phyloP scores from a whole-genome alignment of 1,139 yeast species.

The Magnusiomyces ingens region DNA sequence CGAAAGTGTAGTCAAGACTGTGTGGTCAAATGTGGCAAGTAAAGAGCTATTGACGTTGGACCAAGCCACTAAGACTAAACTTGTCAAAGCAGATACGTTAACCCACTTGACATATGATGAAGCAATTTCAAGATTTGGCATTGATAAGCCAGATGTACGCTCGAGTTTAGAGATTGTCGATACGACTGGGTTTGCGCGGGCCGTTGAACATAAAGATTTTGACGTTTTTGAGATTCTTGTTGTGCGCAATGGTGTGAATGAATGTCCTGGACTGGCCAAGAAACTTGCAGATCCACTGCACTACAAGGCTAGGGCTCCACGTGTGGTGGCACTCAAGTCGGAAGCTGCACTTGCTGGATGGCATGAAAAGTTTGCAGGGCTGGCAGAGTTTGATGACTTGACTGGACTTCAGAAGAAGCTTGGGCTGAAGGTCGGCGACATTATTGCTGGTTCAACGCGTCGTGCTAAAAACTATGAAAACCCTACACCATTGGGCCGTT shows the following conservation, averaged over 20 bases:
- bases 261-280: conserved; percentile 35
- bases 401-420: conserved; percentile 15
- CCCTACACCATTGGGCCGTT: conserved; percentile 89
- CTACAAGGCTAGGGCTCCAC: conserved; percentile 57
- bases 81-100: conserved; percentile 24
- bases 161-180: conserved; percentile 43
- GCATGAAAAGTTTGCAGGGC: conserved; percentile 6
- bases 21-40: conserved; percentile 47
- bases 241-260: conserved; percentile 43
- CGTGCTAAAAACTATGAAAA: conserved; percentile 68
- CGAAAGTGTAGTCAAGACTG: conserved; percentile 46
- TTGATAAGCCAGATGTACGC: conserved; percentile 90
- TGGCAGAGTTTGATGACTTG: conserved; percentile 19
- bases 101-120: conserved; percentile 53
- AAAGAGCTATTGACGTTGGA: conserved; percentile 35
- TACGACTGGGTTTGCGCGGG: conserved; percentile 17
- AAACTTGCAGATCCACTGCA: conserved; percentile 39
- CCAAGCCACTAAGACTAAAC: conserved; percentile 7
- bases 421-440: conserved; percentile 54
- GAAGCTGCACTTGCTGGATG: conserved; percentile 9
- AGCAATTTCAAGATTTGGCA: conserved; percentile 71
- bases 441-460: conserved; percentile 69
- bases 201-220: conserved; percentile 38
- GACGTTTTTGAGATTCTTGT: conserved; percentile 71
- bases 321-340: conserved; percentile 36